Conservation (phyloP, 2,329 filamentous ascomycete genomes). For the Neofusicoccum parvum region DNA sequence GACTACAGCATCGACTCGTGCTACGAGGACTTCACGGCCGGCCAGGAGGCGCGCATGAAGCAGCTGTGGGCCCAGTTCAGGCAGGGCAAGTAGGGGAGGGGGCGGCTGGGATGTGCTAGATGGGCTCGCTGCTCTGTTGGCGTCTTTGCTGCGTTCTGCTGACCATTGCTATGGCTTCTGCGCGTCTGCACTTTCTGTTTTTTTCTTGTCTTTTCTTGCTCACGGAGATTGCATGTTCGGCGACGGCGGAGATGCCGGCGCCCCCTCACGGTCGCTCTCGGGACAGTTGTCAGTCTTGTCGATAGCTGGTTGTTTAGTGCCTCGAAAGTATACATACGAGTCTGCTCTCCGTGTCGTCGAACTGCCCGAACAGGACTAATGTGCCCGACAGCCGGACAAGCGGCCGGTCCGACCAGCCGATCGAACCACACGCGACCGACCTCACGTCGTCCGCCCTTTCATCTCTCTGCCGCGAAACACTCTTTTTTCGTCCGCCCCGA, state of each 20-base stretch:
- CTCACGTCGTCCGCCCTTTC: not conserved
- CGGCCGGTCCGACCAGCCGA: not conserved
- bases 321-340: not conserved
- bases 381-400: not conserved
- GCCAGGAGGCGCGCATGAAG: conserved; percentile 54
- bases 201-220: no score
- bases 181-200: not conserved
- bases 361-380: not conserved
- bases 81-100: conserved; percentile 31
- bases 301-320: not conserved
- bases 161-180: not conserved
- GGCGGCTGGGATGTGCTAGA: not conserved
- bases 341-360: no score
- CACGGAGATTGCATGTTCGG: no score
- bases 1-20: conserved; percentile 61
- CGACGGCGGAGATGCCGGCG: no score
- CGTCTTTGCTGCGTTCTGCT: not conserved
- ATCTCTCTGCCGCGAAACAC: no score
- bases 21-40: conserved; percentile 55
- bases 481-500: no score
- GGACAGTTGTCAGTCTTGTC: not conserved
- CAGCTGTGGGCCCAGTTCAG: conserved; percentile 53
- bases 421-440: conserved; percentile 4
- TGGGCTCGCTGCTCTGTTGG: not conserved
- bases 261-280: not conserved